phyloP scores from a whole-genome alignment of 805 yeast species.

The Blastobotrys muscicola region DNA sequence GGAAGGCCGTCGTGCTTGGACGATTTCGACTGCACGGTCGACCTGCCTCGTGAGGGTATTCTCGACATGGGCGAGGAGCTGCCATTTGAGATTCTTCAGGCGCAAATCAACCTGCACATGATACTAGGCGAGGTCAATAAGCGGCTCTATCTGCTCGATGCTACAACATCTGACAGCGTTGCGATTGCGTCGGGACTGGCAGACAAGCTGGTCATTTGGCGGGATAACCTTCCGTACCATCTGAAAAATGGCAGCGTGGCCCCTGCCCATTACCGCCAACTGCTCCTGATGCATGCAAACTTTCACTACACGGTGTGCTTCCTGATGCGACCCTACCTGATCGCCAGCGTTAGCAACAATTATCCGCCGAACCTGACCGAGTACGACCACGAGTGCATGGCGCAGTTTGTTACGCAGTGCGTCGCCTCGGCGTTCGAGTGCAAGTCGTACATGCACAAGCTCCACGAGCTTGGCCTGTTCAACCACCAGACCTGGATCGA shows the following conservation, averaged over 20 bases:
- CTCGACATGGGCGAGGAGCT: not conserved
- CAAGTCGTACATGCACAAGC: not conserved
- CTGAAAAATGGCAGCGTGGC: not conserved
- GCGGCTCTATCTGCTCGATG: slow-evolving; percentile 1
- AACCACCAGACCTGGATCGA: slow-evolving; percentile 1
- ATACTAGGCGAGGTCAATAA: slow-evolving; percentile 1
- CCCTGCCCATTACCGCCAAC: not conserved
- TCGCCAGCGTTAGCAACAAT: not conserved
- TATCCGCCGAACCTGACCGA: not conserved
- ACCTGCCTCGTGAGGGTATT: not conserved
- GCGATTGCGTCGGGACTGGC: not conserved
- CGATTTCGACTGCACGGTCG: slow-evolving; percentile 4
- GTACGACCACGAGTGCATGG: not conserved
- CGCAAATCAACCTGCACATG: not conserved
- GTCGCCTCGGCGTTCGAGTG: not conserved
- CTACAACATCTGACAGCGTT: not conserved
- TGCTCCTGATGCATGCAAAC: not conserved
- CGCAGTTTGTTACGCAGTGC: slow-evolving; percentile 1
- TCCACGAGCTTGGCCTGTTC: slow-evolving; percentile 1
- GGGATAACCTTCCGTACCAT: not conserved
- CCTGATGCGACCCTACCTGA: slow-evolving; percentile 1
- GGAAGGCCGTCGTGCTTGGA: slow-evolving; percentile 6
- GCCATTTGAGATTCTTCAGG: not conserved
- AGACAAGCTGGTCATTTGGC: slow-evolving; percentile 2
- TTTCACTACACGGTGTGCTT: slow-evolving; percentile 3